Conservation (phyloP, 177 flowering plant species). For the Tripterygium wilfordii region DNA sequence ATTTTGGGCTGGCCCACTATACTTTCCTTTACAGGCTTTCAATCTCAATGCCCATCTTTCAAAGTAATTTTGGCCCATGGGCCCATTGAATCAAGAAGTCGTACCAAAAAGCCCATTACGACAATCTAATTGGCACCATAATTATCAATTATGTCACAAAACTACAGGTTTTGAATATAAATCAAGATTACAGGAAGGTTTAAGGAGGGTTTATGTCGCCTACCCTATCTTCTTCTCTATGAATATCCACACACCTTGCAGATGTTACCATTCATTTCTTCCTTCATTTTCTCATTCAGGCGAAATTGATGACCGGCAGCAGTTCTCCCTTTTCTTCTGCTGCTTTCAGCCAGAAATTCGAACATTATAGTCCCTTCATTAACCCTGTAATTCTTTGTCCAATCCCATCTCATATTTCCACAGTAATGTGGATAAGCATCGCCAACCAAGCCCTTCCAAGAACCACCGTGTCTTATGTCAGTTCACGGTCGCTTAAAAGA, state of each 20-base stretch:
- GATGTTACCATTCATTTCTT: neutral
- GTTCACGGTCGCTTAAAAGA: slow-evolving; percentile 10
- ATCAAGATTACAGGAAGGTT: too few relatives aligned
- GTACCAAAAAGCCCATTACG: too few relatives aligned
- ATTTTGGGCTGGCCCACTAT: too few relatives aligned
- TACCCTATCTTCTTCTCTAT: slow-evolving; percentile 10
- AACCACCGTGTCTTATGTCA: slow-evolving; percentile 4
- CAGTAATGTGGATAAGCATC: slow-evolving; percentile 51
- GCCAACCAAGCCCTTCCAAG: slow-evolving; percentile 34
- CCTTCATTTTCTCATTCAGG: too few relatives aligned
- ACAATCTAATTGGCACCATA: too few relatives aligned
- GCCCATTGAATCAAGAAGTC: too few relatives aligned
- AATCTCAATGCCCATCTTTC: too few relatives aligned
- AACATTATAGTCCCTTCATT: slow-evolving; percentile 10
- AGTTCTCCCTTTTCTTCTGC: slow-evolving; percentile 16
- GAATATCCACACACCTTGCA: neutral
- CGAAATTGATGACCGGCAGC: slow-evolving; percentile 37
- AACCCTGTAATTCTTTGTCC: slow-evolving; percentile 3
- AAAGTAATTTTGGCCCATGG: too few relatives aligned
- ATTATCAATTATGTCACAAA: too few relatives aligned
- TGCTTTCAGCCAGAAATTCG: slow-evolving; percentile 11
- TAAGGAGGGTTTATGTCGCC: slow-evolving; percentile 35
- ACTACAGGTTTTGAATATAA: too few relatives aligned
- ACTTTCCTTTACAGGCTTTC: too few relatives aligned
- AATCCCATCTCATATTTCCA: slow-evolving; percentile 17